Evolutionary conservation across 352 stramenopile species (phyloP).

Genomic region (Pythium sukuiense): DNA sequence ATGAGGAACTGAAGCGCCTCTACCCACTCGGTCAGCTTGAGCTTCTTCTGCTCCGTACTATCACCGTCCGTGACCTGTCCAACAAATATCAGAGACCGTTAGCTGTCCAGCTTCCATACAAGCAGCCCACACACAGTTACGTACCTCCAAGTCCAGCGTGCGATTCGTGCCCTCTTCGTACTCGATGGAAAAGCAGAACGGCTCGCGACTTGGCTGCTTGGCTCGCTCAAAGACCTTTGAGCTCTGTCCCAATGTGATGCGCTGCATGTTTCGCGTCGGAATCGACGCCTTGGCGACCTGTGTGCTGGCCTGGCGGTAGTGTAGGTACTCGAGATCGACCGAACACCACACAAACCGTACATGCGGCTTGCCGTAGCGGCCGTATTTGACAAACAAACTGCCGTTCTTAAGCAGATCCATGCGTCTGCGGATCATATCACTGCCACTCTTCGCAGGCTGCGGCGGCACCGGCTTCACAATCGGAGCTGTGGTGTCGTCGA

Average conservation of each 20-base stretch:
- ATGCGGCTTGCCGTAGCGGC: conserved; percentile 69
- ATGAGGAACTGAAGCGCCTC: conserved; percentile 76
- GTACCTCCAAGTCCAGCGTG: conserved; percentile 74
- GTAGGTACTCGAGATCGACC: conserved; percentile 66
- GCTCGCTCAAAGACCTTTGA: conserved; percentile 68
- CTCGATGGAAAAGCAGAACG: conserved; percentile 73
- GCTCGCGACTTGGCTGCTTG: conserved; percentile 45
- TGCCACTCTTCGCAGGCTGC: conserved; percentile 31
- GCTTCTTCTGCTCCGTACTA: conserved; percentile 55
- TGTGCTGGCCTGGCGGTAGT: conserved; percentile 64
- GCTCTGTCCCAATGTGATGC: conserved; percentile 46
- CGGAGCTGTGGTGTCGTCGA: conserved; percentile 14
- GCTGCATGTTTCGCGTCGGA: conserved; percentile 46
- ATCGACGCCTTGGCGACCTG: conserved; percentile 55
- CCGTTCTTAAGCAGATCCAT: conserved; percentile 75
- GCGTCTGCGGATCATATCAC: conserved; percentile 59
- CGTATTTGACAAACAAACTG: conserved; percentile 80
- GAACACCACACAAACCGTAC: conserved; percentile 85
- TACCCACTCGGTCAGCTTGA: conserved; percentile 60
- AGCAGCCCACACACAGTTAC: not conserved
- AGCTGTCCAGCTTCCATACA: not conserved
- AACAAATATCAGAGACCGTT: not conserved
- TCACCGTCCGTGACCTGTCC: conserved; percentile 65
- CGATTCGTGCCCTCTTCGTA: conserved; percentile 61
- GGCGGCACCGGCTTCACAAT: conserved; percentile 5